These are phyloP conservation scores for Xylariaceae sp. DNA, from an alignment of 2,329 filamentous ascomycete genomes.

Conservation along the genomic window DNA sequence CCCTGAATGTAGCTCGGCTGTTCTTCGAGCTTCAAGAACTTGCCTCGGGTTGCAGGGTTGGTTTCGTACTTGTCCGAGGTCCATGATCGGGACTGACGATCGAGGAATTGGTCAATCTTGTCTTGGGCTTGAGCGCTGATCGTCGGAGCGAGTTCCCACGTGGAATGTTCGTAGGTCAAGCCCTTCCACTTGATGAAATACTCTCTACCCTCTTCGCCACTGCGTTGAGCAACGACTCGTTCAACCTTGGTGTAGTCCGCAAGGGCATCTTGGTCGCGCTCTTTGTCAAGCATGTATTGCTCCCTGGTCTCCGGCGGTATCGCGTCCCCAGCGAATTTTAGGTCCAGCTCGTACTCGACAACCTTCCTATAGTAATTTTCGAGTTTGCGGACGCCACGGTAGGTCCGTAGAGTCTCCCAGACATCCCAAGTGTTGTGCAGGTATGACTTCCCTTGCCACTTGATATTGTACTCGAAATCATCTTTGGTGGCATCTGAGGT, in stretches of 20 bases:
- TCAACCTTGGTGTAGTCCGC: conserved; percentile 90
- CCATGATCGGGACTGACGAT: conserved; percentile 74
- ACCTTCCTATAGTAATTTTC: conserved; percentile 92
- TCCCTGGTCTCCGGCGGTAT: conserved; percentile 79
- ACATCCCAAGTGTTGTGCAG: conserved; percentile 95
- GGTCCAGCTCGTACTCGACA: conserved; percentile 70
- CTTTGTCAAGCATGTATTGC: conserved; percentile 90
- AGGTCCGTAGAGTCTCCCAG: conserved; percentile 63
- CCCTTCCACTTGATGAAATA: conserved; percentile 98
- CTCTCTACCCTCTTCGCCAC: conserved; percentile 72
- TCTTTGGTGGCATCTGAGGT: conserved; percentile 52
- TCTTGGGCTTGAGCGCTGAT: conserved; percentile 74
- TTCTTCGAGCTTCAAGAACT: conserved; percentile 65
- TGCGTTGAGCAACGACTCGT: conserved; percentile 76
- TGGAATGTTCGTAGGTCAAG: conserved; percentile 86
- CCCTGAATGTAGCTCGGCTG: conserved; percentile 81
- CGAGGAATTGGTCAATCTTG: conserved; percentile 85
- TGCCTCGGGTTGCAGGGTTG: conserved; percentile 64
- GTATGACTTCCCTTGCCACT: conserved; percentile 95
- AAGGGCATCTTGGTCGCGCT: conserved; percentile 80
- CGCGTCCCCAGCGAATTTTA: conserved; percentile 66
- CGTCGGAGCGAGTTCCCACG: conserved; percentile 76
- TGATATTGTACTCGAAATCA: conserved; percentile 88
- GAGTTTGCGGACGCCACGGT: conserved; percentile 77
- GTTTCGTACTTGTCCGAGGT: conserved; percentile 72